Evolutionary conservation across 2,329 filamentous ascomycete genomes (phyloP), one percentile per base, ranked within the genome.

Genomic region (Neopestalotiopsis clavispora): DNA sequence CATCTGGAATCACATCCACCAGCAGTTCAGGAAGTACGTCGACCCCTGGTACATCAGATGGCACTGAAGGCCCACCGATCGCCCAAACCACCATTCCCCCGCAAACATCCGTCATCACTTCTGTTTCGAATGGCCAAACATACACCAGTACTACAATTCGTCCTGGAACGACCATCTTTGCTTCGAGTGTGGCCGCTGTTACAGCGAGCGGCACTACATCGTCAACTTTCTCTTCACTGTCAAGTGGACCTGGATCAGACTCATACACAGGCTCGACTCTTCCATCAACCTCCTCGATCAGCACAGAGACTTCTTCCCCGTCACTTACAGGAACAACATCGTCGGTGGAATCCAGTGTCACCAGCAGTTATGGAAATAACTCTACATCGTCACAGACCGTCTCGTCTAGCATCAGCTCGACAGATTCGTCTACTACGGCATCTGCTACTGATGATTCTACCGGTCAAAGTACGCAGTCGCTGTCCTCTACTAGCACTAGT

Each of bases 141-240:
- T 49, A 72, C 23, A 74, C 74, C 5, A 58, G 67, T 38, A 76
- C 74, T 3, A 69, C 75, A 34, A 71, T 68, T 20, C 66, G 67
- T n/a, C 73, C 67, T 40, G 69, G 69, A 34, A 74, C 73, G 5
- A 72, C 71, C 5, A 20, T 70, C 56, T 72, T 69, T 20, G 74
- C 74, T 20, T 76, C 71, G 66, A 72, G 68, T 63, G 71, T 65
- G 12, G 74, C 67, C 4, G 67, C 75, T 57, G 59, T 72, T n/a
- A 77, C 74, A 4, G 75, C 30, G 12, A 66, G 65, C n/a, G 42
- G 45, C 12, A 49, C 14, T 49, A 5, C 45, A 9, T 59, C 7
- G 13, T 59, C 20, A 17, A 34, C n/a, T 28, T 30, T 12, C 17
- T 9, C 20, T 32, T n/a, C 17, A n/a, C 10, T 23, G 23, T 30